Evolutionary conservation across 2,329 filamentous ascomycete genomes (phyloP).

Genomic region (Claviceps maximensis): DNA sequence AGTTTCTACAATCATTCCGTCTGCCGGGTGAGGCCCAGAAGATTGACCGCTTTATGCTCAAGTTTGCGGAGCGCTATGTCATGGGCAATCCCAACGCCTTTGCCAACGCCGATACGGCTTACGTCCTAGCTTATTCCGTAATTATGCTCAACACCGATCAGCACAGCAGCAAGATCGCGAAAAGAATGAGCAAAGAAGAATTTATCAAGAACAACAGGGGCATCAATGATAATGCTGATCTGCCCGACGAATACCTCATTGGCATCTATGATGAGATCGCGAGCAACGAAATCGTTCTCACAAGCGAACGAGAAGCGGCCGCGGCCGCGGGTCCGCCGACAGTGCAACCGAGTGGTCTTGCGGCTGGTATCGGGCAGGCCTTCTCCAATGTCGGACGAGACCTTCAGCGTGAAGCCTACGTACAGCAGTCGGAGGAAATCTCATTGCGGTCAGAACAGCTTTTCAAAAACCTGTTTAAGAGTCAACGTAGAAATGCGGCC

Average conservation of each 20-base stretch:
- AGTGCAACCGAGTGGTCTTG: conserved; percentile 48
- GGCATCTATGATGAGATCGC: conserved; percentile 88
- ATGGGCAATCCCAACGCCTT: conserved; percentile 93
- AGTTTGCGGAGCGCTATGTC: conserved; percentile 93
- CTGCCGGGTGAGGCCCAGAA: conserved; percentile 94
- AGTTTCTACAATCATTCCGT: conserved; percentile 89
- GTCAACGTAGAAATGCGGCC: conserved; percentile 68
- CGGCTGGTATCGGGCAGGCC: conserved; percentile 74
- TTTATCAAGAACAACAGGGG: conserved; percentile 99
- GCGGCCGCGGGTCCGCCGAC: conserved; percentile 58
- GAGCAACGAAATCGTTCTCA: conserved; percentile 83
- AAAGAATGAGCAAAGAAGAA: conserved; percentile 88
- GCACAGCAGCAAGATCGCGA: conserved; percentile 73
- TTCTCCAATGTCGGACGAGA: conserved; percentile 87
- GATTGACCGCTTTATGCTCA: conserved; percentile 98
- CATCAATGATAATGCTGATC: conserved; percentile 90
- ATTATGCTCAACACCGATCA: conserved; percentile 94
- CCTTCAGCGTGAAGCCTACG: conserved; percentile 80
- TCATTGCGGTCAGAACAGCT: conserved; percentile 60
- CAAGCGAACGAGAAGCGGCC: conserved; percentile 81
- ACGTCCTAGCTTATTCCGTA: conserved; percentile 90
- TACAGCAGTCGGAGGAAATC: conserved; percentile 93
- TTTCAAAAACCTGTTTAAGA: conserved; percentile 85
- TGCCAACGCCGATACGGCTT: conserved; percentile 94
- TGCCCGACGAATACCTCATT: conserved; percentile 83